Evolutionary conservation across 495 filamentous ascomycete genomes (phyloP), one percentile per base, ranked within the genome.

Genomic region (Achaetomiella virescens): DNA sequence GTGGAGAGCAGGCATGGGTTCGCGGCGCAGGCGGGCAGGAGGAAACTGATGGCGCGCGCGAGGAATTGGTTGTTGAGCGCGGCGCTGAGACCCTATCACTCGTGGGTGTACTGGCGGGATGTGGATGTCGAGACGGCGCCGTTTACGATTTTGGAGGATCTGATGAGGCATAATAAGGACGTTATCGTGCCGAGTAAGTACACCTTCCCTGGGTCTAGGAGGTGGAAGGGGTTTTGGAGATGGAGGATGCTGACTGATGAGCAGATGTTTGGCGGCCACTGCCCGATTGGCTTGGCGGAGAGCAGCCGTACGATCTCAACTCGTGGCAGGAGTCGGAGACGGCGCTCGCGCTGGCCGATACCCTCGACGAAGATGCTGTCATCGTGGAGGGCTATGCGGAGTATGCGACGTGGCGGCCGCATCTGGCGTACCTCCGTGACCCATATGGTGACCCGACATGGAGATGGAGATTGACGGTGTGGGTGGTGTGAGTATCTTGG

Each of bases 241-340:
- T 40, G 25, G 9, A 20, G 27, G 5, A 45, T 37, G 48, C 55
- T 61, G 48, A 52, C 56, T 38, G 51, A 35, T 43, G 45, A 14
- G 14, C 31, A 97, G 92, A 99, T 75, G 95, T 99, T 29, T 99
- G 95, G 95, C 87, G 95, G 52, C 95, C 95, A 10, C 81, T 99
- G 52, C 95, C 95, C 10, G 95, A 99, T 70, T 99, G 95, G 95
- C 88, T 99, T 36, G 95, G 95, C 27, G 95, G 95, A 65, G 95
- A 99, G 67, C 95, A 99, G 66, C 95, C 95, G 0, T 99, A 99
- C 65, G 95, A 99, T 74, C 73, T 99, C 67, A 99, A 99, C 64
- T 97, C 91, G 1, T 99, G 95, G 95, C 95, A 97, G 70, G 95
- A 99, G 70, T 97, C 95, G 0, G 95, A 99, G 60, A 97, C 95